phyloP scores from a whole-genome alignment of 768 basidiomycete species.

The Lentinula aciculospora region DNA sequence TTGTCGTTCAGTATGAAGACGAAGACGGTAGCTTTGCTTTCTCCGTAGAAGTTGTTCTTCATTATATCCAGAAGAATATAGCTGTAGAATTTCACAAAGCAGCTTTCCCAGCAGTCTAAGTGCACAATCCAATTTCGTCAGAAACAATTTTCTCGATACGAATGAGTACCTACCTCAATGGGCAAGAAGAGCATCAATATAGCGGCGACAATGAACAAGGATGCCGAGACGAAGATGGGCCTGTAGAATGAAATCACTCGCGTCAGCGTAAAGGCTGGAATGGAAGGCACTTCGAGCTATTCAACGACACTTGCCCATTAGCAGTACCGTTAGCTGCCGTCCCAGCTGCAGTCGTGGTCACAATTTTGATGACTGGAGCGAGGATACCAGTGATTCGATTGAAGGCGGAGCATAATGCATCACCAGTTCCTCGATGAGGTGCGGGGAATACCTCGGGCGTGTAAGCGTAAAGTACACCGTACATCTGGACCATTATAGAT shows the following conservation, averaged over 20 bases:
- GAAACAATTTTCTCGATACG: background rate
- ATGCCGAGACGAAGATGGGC: conserved; percentile 4
- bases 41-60: too few species aligned
- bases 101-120: conserved; percentile 6
- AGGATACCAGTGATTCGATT: conserved; percentile 59
- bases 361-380: conserved; percentile 25
- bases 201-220: conserved; percentile 1
- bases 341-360: conserved; percentile 4
- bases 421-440: conserved; percentile 49
- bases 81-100: background rate
- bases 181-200: conserved; percentile 5
- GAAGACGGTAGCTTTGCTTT: too few species aligned
- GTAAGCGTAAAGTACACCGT: conserved; percentile 32
- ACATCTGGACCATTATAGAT: background rate
- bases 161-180: conserved; percentile 1
- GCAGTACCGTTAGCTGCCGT: conserved; percentile 1
- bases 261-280: background rate
- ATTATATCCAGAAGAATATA: too few species aligned
- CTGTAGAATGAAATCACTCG: background rate
- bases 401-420: conserved; percentile 44
- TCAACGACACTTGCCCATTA: background rate
- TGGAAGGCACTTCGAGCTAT: background rate
- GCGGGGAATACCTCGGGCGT: conserved; percentile 54
- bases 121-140: background rate
- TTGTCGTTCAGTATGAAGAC: too few species aligned